These are phyloP conservation scores for Emericellopsis atlantica DNA, from an alignment of 2,329 filamentous ascomycete species.

Conservation along the genomic window DNA sequence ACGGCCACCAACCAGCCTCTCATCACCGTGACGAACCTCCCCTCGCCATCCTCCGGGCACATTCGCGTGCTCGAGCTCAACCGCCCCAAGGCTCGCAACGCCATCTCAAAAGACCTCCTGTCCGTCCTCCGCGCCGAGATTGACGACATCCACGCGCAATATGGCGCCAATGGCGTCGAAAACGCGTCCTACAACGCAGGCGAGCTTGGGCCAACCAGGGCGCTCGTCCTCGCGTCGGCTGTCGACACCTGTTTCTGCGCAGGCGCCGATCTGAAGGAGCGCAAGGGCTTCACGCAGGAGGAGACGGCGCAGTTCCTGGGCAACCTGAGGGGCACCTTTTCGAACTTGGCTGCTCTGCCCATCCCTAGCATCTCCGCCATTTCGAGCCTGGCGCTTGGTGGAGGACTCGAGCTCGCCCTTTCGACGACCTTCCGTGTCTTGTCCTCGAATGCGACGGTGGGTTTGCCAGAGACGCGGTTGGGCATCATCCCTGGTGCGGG, in stretches of 20 bases:
- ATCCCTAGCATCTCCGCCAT: conserved; percentile 87
- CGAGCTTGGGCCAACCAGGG: conserved; percentile 53
- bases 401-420: conserved; percentile 85
- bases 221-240: conserved; percentile 72
- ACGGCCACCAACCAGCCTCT: conserved; percentile 30
- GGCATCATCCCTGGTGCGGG: conserved; percentile 93
- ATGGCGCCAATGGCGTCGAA: conserved; percentile 42
- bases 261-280: conserved; percentile 87
- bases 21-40: conserved; percentile 61
- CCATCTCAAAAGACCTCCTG: conserved; percentile 72
- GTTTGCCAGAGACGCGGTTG: conserved; percentile 80
- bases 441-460: conserved; percentile 63
- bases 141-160: conserved; percentile 54
- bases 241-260: conserved; percentile 86
- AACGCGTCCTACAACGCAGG: conserved; percentile 27
- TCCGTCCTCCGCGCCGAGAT: conserved; percentile 59
- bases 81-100: conserved; percentile 74
- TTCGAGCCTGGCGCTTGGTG: conserved; percentile 75
- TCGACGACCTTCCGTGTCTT: conserved; percentile 84
- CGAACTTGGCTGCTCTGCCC: conserved; percentile 58
- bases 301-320: conserved; percentile 76
- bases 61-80: conserved; percentile 85
- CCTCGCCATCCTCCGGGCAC: conserved; percentile 67
- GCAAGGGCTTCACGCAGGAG: conserved; percentile 59
- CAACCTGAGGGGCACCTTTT: conserved; percentile 64